Evolutionary conservation across 2,329 filamentous ascomycete species (phyloP).

Genomic region (Cladosporium velox): DNA sequence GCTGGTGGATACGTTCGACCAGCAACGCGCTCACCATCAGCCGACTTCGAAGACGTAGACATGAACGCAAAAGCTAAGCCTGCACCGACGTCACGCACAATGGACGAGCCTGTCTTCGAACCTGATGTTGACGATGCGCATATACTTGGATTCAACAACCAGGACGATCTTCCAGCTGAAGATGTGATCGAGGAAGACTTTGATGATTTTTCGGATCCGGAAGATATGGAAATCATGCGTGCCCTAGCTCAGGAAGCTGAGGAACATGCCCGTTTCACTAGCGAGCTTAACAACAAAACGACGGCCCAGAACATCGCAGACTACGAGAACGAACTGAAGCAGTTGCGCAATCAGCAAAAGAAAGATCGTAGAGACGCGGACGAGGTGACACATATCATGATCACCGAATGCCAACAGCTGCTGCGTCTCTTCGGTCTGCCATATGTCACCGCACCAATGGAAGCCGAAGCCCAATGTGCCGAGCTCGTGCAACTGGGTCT

Average conservation of each 20-base stretch:
- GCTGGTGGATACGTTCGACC: constrained; percentile 1
- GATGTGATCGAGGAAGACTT: constrained; percentile 34
- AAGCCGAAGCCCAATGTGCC: constrained; percentile 96
- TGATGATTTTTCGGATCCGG: constrained; percentile 71
- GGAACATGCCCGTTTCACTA: constrained; percentile 91
- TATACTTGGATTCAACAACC: constrained; percentile 31
- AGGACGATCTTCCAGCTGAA: constrained; percentile 26
- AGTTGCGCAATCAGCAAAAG: constrained; percentile 89
- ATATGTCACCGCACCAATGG: constrained; percentile 97
- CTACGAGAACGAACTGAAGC: constrained; percentile 84
- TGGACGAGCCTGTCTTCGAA: neutral
- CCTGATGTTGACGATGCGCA: neutral
- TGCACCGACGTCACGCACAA: neutral
- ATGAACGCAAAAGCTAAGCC: constrained; percentile 28
- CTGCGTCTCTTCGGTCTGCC: constrained; percentile 89
- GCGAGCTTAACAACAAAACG: constrained; percentile 74
- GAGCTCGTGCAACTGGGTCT: constrained; percentile 82
- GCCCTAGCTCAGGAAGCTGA: constrained; percentile 88
- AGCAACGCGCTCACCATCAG: constrained; percentile 45
- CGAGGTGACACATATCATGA: constrained; percentile 95
- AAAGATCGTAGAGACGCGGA: constrained; percentile 95
- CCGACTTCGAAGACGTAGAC: constrained; percentile 55
- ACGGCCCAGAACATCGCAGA: constrained; percentile 70
- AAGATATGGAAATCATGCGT: constrained; percentile 84
- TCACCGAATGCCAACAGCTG: constrained; percentile 89